Evolutionary conservation across 2,329 filamentous ascomycete genomes (phyloP), one percentile per base, ranked within the genome.

Genomic region (Colletotrichum gloeosporioides): DNA sequence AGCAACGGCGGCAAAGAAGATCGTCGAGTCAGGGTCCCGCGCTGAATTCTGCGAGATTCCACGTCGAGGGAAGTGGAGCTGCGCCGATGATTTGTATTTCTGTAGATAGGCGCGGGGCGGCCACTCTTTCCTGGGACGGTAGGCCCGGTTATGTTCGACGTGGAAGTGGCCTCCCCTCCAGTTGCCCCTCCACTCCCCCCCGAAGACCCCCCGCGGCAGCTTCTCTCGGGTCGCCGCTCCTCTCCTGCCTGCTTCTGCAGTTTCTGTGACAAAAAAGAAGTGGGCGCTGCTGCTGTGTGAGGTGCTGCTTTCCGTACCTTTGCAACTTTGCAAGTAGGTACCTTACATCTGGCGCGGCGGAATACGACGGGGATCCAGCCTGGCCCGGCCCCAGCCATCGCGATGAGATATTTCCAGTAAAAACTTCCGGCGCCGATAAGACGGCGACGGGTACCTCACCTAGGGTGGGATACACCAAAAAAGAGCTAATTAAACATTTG

Each of bases 31-130:
- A 76, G 73, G 73, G 73, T 73, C 69, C 71, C 69, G 64, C 39
- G 73, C 53, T 22, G 63, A 31, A 76, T 76, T 76, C 73, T 76
- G 69, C 73, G 73, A 76, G 73, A 39, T 76, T 76, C 73, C 73
- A 76, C 44, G 63, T 75, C 73, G 68, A 75, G 62, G 63, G 64
- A 69, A 73, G 73, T 73, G 73, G 73, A 73, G 64, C 69, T 55
- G 55, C 72, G 44, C 55, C 44, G 70, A 76, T 76, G 73, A 76
- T 76, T 76, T 76, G 73, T 76, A 69, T 76, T 73, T 69, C 53
- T 44, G n/a, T 18, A 75, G 69, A 55, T 67, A 71, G 72, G 22
- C 72, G 72, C 72, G 68, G 72, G 67, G 72, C 72, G 61, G 34
- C 34, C 57, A 71, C 59, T 74, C 72, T 49, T 71, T 64, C 72